These are phyloP conservation scores for Nannochloris sp. DNA, from an alignment of 139 green algal species.

Conservation along the genomic window DNA sequence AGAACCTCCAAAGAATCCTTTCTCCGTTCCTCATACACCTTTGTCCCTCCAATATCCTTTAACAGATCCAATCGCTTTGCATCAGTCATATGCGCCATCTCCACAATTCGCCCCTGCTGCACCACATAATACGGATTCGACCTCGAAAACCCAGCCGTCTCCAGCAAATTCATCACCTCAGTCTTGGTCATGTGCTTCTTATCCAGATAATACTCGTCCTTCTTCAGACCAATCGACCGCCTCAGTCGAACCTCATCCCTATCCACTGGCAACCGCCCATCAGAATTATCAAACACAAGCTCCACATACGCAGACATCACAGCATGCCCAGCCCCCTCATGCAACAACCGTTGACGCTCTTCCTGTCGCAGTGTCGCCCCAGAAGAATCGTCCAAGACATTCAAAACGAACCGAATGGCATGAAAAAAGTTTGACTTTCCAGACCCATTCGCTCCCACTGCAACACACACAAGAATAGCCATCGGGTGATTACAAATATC, in stretches of 20 bases:
- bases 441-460: conserved; percentile 96
- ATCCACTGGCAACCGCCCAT: conserved; percentile 81
- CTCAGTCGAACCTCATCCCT: conserved; percentile 72
- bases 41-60: conserved; percentile 96
- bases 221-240: conserved; percentile 81
- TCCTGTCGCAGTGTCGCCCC: conserved; percentile 31
- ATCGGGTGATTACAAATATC: not conserved
- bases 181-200: conserved; percentile 85
- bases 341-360: conserved; percentile 76
- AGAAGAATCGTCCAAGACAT: conserved; percentile 53
- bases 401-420: conserved; percentile 96
- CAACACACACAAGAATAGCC: not conserved
- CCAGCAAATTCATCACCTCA: conserved; percentile 92
- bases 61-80: conserved; percentile 87
- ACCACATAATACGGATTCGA: conserved; percentile 99
- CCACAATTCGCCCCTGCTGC: conserved; percentile 92
- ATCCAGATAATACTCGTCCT: conserved; percentile 96
- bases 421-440: conserved; percentile 99
- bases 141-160: conserved; percentile 90
- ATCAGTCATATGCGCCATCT: conserved; percentile 82
- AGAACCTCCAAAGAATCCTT: conserved; percentile 80
- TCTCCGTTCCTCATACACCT: conserved; percentile 85
- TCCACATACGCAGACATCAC: conserved; percentile 89
- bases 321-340: conserved; percentile 88
- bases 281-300: conserved; percentile 96